Percentiles rank a stretch among this genome's conserved stretches.
Evolutionary conservation across 768 basidiomycete genomes (phyloP).

Genomic region (Cyclocybe aegerita): DNA sequence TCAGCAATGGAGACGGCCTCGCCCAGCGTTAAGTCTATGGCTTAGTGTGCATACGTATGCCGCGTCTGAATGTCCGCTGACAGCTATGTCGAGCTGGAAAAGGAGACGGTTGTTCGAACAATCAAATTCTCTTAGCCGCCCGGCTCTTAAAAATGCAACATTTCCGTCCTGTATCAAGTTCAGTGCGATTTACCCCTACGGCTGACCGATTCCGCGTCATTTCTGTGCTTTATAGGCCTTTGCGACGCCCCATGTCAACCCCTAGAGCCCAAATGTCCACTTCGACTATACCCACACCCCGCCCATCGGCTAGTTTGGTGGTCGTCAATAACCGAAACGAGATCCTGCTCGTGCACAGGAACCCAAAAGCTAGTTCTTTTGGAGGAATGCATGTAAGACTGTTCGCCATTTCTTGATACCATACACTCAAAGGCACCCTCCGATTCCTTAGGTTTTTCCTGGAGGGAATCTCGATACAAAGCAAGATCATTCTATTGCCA

Average conservation of each 20-base stretch:
- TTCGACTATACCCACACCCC: constrained; percentile 30
- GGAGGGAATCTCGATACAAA: constrained; percentile 66
- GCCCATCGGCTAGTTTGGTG: constrained; percentile 67
- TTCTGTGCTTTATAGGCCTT: background rate
- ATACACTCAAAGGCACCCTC: background rate
- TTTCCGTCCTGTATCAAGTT: constrained; percentile 4
- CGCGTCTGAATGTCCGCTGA: too few relatives aligned
- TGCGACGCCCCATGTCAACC: constrained; percentile 8
- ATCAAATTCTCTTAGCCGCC: constrained; percentile 12
- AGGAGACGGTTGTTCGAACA: background rate
- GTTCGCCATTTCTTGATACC: background rate
- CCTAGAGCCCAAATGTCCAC: background rate
- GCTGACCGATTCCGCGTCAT: background rate
- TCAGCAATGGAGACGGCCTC: too few relatives aligned
- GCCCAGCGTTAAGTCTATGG: too few relatives aligned
- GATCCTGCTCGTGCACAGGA: constrained; percentile 68
- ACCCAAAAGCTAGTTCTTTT: constrained; percentile 61
- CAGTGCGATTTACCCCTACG: constrained; percentile 1
- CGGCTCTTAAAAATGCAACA: constrained; percentile 12
- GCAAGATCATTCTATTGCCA: constrained; percentile 54
- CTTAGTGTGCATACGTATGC: too few relatives aligned
- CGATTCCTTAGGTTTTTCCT: constrained; percentile 63
- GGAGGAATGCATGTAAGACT: constrained; percentile 63
- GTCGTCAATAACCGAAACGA: constrained; percentile 68
- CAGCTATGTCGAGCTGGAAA: too few relatives aligned